Percentiles rank a stretch among this genome's conserved stretches.
Evolutionary conservation across 208 protist genomes (phyloP).

Genomic region (Trypanosoma caninum): DNA sequence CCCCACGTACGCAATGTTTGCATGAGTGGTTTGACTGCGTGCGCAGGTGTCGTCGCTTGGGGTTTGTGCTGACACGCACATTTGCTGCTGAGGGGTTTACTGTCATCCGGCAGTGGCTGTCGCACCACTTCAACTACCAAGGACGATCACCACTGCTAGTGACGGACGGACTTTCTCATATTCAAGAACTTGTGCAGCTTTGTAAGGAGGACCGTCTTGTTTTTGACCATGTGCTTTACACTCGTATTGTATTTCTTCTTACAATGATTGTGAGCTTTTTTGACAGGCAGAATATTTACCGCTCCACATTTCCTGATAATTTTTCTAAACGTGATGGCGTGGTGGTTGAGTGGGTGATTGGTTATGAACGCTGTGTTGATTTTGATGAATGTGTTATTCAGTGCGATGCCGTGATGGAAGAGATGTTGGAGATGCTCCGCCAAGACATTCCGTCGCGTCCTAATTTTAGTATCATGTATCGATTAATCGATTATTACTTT

Average conservation of each 20-base stretch:
- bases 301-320: slow-evolving; percentile 62
- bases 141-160: slow-evolving; percentile 69
- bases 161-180: slow-evolving; percentile 62
- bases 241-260: slow-evolving; percentile 78
- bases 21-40: slow-evolving; percentile 83
- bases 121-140: slow-evolving; percentile 44
- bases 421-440: slow-evolving; percentile 71
- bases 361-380: slow-evolving; percentile 63
- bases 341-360: slow-evolving; percentile 85
- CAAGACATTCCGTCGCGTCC: slow-evolving; percentile 69
- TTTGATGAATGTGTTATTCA: slow-evolving; percentile 85
- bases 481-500: slow-evolving; percentile 91
- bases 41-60: slow-evolving; percentile 54
- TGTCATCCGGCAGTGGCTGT: slow-evolving; percentile 67
- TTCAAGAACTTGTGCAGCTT: slow-evolving; percentile 68
- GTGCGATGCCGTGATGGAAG: slow-evolving; percentile 82
- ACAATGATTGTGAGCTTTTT: slow-evolving; percentile 91
- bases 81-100: slow-evolving; percentile 81
- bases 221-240: slow-evolving; percentile 88
- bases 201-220: slow-evolving; percentile 77
- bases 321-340: slow-evolving; percentile 85
- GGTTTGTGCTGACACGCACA: slow-evolving; percentile 80
- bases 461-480: slow-evolving; percentile 82
- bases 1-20: slow-evolving; percentile 46
- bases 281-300: slow-evolving; percentile 87